Percentiles rank a stretch among this genome's conserved stretches.
Conservation (phyloP, 2,329 filamentous ascomycete species). For the Talaromyces sp. region DNA sequence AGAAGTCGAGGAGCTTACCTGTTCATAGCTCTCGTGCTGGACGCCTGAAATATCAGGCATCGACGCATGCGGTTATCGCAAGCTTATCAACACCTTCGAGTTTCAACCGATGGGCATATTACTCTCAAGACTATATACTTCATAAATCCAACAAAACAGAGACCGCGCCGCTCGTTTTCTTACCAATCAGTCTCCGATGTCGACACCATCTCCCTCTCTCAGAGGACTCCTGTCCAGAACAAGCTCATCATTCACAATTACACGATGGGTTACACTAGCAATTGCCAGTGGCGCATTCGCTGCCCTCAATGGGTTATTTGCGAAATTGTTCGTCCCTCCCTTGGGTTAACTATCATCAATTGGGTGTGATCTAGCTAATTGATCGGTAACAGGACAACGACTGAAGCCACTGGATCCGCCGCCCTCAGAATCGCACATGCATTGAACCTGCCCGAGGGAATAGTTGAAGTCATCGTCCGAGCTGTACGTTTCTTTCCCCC, state of each 20-base stretch:
- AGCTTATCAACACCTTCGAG: not conserved
- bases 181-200: not conserved
- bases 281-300: constrained; percentile 59
- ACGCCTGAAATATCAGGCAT: not conserved
- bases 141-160: no score
- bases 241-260: constrained; percentile 4
- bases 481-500: constrained; percentile 45
- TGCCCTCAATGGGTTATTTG: constrained; percentile 62
- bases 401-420: constrained; percentile 52
- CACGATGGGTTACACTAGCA: constrained; percentile 51
- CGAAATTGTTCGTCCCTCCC: constrained; percentile 52
- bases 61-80: not conserved
- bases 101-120: no score
- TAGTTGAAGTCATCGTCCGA: constrained; percentile 49
- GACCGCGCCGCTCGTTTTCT: constrained; percentile 6
- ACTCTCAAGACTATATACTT: no score
- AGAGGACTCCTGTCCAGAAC: not conserved
- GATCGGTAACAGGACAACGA: constrained; percentile 49
- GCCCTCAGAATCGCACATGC: constrained; percentile 43
- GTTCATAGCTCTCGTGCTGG: not conserved
- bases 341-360: not conserved
- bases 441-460: constrained; percentile 38
- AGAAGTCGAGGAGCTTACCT: not conserved
- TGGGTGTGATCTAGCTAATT: not conserved
- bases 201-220: not conserved